Percentiles rank a stretch among this genome's conserved stretches.
These are phyloP conservation scores for Lachancea sp. DNA, from an alignment of 805 yeast genomes.

Conservation along the genomic window DNA sequence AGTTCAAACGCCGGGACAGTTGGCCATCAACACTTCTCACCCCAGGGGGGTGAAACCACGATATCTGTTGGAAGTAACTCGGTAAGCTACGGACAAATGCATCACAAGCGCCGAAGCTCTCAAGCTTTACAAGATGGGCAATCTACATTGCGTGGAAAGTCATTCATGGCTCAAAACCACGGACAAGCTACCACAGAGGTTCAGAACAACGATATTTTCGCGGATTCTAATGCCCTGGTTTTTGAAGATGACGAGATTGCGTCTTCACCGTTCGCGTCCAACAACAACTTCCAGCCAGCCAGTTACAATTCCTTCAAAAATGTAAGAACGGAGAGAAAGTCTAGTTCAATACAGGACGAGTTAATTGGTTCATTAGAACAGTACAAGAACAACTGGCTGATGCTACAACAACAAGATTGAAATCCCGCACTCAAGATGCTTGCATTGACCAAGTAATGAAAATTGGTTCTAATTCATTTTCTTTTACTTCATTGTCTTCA, in stretches of 20 bases:
- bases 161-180: conserved; percentile 17
- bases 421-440: neutral
- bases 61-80: conserved; percentile 21
- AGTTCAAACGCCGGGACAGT: conserved; percentile 12
- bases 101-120: conserved; percentile 7
- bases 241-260: conserved; percentile 26
- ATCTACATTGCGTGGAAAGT: conserved; percentile 1
- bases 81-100: conserved; percentile 15
- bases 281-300: conserved; percentile 12
- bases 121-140: neutral
- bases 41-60: conserved; percentile 18
- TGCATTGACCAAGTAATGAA: conserved; percentile 3
- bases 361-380: conserved; percentile 33
- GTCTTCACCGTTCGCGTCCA: conserved; percentile 18
- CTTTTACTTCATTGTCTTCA: neutral
- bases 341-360: conserved; percentile 29
- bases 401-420: conserved; percentile 30
- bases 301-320: conserved; percentile 8
- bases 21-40: conserved; percentile 1
- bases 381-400: conserved; percentile 34
- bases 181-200: conserved; percentile 25
- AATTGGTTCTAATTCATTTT: neutral
- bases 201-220: conserved; percentile 26
- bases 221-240: conserved; percentile 25
- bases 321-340: conserved; percentile 22